These are phyloP conservation scores for Cyamopsis tetragonoloba DNA, from an alignment of 306 rosid species.

Conservation along the genomic window DNA sequence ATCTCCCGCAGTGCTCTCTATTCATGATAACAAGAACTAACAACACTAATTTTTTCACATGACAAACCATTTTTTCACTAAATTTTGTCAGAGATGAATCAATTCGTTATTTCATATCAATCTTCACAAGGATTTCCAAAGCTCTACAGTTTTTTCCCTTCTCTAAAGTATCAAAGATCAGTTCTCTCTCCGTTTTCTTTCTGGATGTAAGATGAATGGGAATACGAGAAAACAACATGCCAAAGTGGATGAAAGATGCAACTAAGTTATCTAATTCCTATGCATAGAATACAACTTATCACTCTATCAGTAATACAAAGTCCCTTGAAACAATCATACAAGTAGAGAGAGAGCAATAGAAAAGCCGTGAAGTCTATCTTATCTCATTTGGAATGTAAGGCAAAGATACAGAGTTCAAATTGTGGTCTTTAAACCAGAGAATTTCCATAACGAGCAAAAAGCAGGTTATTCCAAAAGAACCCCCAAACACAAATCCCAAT, in stretches of 20 bases:
- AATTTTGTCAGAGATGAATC: neutral
- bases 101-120: neutral
- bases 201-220: neutral
- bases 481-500: neutral
- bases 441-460: neutral
- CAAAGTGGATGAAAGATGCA: neutral
- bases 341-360: neutral
- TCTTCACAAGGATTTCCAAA: neutral
- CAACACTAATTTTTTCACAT: neutral
- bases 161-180: neutral
- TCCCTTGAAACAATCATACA: neutral
- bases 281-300: neutral
- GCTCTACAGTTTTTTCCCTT: neutral
- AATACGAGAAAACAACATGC: neutral
- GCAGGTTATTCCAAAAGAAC: neutral
- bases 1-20: neutral
- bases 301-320: neutral
- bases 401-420: neutral
- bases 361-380: neutral
- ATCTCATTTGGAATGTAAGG: conserved; percentile 10
- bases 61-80: neutral
- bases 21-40: neutral
- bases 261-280: neutral
- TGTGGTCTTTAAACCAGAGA: neutral
- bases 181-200: neutral